Conservation (phyloP, 2,329 filamentous ascomycete genomes). For the Coleophoma eucalyptorum region DNA sequence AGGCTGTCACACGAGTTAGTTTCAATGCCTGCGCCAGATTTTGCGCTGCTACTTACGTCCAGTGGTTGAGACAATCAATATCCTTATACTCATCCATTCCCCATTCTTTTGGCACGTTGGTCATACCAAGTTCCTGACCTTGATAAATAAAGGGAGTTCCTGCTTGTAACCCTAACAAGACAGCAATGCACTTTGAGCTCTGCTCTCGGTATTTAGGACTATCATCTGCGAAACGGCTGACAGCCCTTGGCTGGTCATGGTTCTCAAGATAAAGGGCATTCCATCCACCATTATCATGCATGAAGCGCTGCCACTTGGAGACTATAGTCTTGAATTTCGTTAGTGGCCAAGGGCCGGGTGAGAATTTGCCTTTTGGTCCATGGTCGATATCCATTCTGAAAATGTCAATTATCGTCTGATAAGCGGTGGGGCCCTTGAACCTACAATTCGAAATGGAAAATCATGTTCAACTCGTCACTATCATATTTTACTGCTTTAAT, state of each 20-base stretch:
- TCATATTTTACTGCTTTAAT: constrained; percentile 50
- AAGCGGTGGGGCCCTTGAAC: constrained; percentile 13
- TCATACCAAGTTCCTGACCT: constrained; percentile 57
- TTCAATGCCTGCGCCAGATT: constrained; percentile 16
- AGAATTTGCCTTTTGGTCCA: constrained; percentile 39
- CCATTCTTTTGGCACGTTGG: constrained; percentile 54
- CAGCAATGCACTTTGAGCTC: constrained; percentile 50
- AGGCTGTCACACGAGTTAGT: constrained; percentile 21
- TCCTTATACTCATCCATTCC: constrained; percentile 65
- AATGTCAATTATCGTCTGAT: not conserved
- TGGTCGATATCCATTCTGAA: constrained; percentile 45
- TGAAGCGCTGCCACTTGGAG: constrained; percentile 45
- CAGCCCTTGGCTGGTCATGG: constrained; percentile 49
- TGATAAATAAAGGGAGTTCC: constrained; percentile 58
- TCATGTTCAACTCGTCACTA: constrained; percentile 63
- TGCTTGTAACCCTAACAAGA: constrained; percentile 42
- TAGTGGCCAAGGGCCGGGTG: constrained; percentile 32
- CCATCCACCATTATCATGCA: constrained; percentile 50
- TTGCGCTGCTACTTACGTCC: constrained; percentile 24
- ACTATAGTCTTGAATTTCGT: constrained; percentile 41
- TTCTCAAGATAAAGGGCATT: constrained; percentile 55
- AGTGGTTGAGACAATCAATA: constrained; percentile 53
- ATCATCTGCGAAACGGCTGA: constrained; percentile 43
- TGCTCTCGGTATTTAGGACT: constrained; percentile 34
- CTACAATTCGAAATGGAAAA: constrained; percentile 67